Conservation (phyloP, 2,329 filamentous ascomycete species). For the Ilyonectria mors-panacis region DNA sequence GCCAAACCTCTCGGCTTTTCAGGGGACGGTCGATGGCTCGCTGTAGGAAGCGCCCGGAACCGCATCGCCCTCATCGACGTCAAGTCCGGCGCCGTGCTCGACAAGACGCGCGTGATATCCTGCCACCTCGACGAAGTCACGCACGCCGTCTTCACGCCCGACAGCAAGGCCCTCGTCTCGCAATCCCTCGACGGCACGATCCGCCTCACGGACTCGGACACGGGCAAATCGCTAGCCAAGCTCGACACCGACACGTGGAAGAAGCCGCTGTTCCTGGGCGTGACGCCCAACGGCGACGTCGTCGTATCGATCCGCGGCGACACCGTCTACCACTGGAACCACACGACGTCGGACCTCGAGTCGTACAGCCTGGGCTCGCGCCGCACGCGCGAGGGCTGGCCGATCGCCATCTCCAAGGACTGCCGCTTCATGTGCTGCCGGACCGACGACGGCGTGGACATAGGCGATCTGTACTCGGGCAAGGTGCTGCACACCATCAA, state of each 20-base stretch:
- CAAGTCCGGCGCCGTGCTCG: conserved; percentile 20
- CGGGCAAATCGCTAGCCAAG: conserved; percentile 45
- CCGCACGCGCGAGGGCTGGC: conserved; percentile 53
- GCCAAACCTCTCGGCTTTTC: conserved; percentile 46
- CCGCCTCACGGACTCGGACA: conserved; percentile 42
- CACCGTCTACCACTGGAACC: conserved; percentile 54
- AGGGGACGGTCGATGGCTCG: conserved; percentile 41
- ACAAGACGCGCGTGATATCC: conserved; percentile 36
- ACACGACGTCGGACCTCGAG: conserved; percentile 48
- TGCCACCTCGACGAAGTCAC: conserved; percentile 47
- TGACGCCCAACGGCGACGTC: conserved; percentile 48
- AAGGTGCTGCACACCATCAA: conserved; percentile 51
- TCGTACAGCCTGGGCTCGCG: conserved; percentile 51
- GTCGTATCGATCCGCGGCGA: conserved; percentile 54
- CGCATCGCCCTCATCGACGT: conserved; percentile 45
- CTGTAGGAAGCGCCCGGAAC: conserved; percentile 40
- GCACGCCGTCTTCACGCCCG: conserved; percentile 47
- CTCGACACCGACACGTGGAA: conserved; percentile 50
- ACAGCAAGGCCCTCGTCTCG: conserved; percentile 42
- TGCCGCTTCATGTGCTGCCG: conserved; percentile 54
- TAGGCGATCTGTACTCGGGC: conserved; percentile 53
- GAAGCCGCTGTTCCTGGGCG: conserved; percentile 45
- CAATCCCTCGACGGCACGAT: conserved; percentile 49
- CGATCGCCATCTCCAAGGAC: conserved; percentile 54
- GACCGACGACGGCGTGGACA: conserved; percentile 54